Evolutionary conservation across 1,139 yeast genomes (phyloP).

Genomic region (Pichia sp.): DNA sequence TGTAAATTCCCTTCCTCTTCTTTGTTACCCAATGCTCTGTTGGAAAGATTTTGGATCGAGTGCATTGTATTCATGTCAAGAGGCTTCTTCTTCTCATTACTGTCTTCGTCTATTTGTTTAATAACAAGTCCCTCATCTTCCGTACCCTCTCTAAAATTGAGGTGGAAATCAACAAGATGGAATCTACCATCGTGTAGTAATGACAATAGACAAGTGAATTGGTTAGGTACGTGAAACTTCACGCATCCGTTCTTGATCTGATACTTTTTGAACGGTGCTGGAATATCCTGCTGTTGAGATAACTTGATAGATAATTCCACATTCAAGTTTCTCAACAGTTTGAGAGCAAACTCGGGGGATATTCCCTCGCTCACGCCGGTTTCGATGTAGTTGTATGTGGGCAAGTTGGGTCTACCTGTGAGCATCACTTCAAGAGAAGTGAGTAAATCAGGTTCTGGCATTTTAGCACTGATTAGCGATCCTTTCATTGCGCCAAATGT

Average conservation of each 20-base stretch:
- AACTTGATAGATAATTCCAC: slow-evolving; percentile 67
- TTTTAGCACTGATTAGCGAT: slow-evolving; percentile 71
- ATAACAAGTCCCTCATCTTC: slow-evolving; percentile 17
- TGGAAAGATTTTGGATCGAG: slow-evolving; percentile 47
- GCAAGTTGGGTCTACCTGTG: slow-evolving; percentile 69
- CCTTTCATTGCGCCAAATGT: slow-evolving; percentile 49
- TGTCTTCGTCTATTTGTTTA: too few relatives aligned
- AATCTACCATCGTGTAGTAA: slow-evolving; percentile 65
- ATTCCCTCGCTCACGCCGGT: slow-evolving; percentile 38
- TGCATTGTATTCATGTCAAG: slow-evolving; percentile 33
- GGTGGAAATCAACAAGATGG: slow-evolving; percentile 68
- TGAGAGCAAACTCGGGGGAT: slow-evolving; percentile 49
- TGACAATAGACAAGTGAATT: slow-evolving; percentile 65
- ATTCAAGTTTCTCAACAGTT: slow-evolving; percentile 63
- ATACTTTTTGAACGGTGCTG: slow-evolving; percentile 55
- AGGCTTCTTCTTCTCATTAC: background rate
- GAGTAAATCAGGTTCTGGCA: slow-evolving; percentile 82
- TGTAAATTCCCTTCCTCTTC: slow-evolving; percentile 36
- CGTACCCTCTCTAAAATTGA: slow-evolving; percentile 47
- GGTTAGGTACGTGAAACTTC: slow-evolving; percentile 54
- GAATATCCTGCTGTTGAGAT: slow-evolving; percentile 60
- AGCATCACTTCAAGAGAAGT: slow-evolving; percentile 83
- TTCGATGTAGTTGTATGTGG: slow-evolving; percentile 55
- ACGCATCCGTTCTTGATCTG: slow-evolving; percentile 70
- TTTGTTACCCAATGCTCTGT: slow-evolving; percentile 47